Evolutionary conservation across 768 basidiomycete genomes (phyloP), one percentile per base, ranked within the genome.

Genomic region (Cyclocybe aegerita): DNA sequence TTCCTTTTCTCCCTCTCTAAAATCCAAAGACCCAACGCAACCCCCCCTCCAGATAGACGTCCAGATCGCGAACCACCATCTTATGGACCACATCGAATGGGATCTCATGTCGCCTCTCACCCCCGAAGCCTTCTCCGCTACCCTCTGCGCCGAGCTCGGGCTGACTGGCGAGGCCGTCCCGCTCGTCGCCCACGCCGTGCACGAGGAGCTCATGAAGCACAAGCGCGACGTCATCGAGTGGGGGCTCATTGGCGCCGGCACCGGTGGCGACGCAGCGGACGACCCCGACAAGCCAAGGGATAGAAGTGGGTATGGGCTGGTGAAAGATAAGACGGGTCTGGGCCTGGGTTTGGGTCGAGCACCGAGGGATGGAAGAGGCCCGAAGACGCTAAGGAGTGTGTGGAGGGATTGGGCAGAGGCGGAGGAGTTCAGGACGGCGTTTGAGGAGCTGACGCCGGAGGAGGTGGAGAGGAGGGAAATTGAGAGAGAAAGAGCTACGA

Each of bases 11-110:
- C 15, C 1, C 37, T 44, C 15, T 35, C 41, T 7, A 43, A 30
- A 4, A 32, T 31, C 14, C 45, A 43, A 38, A 42, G 40, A 17
- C 44, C 7, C 23, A 23, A 39, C 44, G 40, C 48, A 9, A 51
- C 41, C 16, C 15, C 14, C 3, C 46, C 36, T 53, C n/a, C 67
- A 97, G 93, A 92, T 99, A 64, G 97, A 99, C 70, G 93, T 98
- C 17, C 97, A 99, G 67, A 88, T 99, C 63, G 91, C 87, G 16
- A 90, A 87, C 41, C 79, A 93, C 64, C 93, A 96, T 66, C 78
- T 99, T 1, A 76, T 90, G 49, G 97, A 99, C 70, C 90, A 94
- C 63, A 93, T 99, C 57, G 97, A 99, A 69, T 99, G 96, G 96
- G 96, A 99, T 68, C 79, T 98, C n/a, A 81, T 90, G 40, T 96